A percentile compares a stretch with the other conserved stretches of the same genome.
phyloP scores from a whole-genome alignment of 495 filamentous ascomycete genomes.

The Tuber umbilicatum region DNA sequence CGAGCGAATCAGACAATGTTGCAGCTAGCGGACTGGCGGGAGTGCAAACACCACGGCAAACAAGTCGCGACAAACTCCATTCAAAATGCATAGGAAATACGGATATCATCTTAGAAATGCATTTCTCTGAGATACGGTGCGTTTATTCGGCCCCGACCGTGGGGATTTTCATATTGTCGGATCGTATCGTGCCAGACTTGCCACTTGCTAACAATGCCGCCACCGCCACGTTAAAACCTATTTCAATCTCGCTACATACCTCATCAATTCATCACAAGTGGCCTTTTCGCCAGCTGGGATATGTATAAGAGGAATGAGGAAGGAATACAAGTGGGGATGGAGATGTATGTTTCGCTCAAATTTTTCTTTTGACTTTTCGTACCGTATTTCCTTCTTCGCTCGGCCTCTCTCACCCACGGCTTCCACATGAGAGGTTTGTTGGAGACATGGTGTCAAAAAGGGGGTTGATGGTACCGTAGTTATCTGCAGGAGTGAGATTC shows the following conservation, averaged over 20 bases:
- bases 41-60: conserved; percentile 15
- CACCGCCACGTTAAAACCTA: not conserved
- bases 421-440: conserved; percentile 27
- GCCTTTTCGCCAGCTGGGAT: not conserved
- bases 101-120: not conserved
- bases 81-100: not conserved
- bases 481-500: conserved; percentile 38
- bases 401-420: conserved; percentile 9
- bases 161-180: not conserved
- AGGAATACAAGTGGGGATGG: not conserved
- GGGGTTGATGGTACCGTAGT: conserved; percentile 31
- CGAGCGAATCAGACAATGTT: conserved; percentile 27
- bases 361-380: not conserved
- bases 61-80: conserved; percentile 12
- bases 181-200: not conserved
- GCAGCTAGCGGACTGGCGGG: conserved; percentile 14
- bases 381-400: not conserved
- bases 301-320: not conserved
- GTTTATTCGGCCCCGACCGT: not conserved
- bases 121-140: not conserved
- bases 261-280: not conserved
- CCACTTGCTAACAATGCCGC: not conserved
- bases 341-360: not conserved
- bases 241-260: not conserved
- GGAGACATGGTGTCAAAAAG: conserved; percentile 25